Evolutionary conservation across 495 filamentous ascomycete species (phyloP), one percentile per base, ranked within the genome.

Genomic region (Daldinia concentrica): DNA sequence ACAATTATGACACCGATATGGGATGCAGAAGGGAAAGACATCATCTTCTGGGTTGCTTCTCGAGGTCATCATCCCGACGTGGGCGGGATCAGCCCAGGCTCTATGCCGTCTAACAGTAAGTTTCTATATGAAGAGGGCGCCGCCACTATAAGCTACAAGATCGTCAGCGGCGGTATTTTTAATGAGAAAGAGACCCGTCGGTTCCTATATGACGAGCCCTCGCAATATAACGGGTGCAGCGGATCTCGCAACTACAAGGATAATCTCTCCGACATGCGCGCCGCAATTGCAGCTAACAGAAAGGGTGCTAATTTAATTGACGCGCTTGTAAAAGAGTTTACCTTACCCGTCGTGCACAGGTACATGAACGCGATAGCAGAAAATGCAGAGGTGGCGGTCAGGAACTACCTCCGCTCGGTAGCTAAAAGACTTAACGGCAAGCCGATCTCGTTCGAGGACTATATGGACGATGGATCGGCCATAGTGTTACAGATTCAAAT

Each of bases 11-110:
- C 93, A 14, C 95, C 95, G 0, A 93, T 95, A 22, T 97, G 97
- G 79, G 62, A 64, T 64, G 50, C 15, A 19, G 80, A 83, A 66
- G 73, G 79, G n/a, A 85, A 84, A 56, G 87, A 92, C 22, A 97
- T 98, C 63, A 87, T 97, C 66, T 98, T 98, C 80, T 98, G 97
- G 74, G 94, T 96, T 6, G 95, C 95, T 4, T 94, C 92, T 6
- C 88, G 95, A 34, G 95, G 94, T 1, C 95, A 98, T 76, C 95
- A 98, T 66, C 93, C 95, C 2, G 95, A 98, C 78, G 97, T 98
- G 72, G 95, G 95, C 11, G 94, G 94, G 30, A 97, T 97, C 59
- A 85, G 95, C 3, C 93, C 95, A 0, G 94, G 95, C 6, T 94
- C 91, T 26, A 97, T 97, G 95, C 94, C 95, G 1, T 94, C 95